These are phyloP conservation scores for Neofusicoccum sp. DNA, from an alignment of 2,329 filamentous ascomycete genomes.

Conservation along the genomic window DNA sequence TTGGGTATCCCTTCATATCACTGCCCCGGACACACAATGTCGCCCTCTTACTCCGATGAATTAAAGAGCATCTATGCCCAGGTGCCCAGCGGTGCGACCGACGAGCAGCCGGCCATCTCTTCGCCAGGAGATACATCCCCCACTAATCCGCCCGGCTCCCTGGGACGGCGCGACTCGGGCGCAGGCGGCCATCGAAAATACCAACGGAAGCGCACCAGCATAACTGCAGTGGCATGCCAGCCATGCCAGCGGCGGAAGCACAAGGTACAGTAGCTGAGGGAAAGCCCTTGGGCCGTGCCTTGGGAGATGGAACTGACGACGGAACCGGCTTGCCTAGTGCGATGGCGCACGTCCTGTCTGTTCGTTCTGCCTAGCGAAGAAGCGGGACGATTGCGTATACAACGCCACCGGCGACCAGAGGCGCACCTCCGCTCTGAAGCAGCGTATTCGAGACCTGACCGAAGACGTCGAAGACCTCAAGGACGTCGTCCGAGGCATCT, in stretches of 20 bases:
- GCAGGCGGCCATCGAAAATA: not conserved
- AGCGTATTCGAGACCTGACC: slow-evolving; percentile 16
- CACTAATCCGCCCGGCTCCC: not conserved
- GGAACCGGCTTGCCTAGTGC: not conserved
- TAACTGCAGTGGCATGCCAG: slow-evolving; percentile 19
- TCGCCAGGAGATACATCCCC: not conserved
- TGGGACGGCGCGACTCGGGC: not conserved
- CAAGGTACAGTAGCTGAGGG: slow-evolving; percentile 28
- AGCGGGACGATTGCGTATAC: slow-evolving; percentile 21
- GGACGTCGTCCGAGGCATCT: slow-evolving; percentile 9
- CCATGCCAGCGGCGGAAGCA: slow-evolving; percentile 20
- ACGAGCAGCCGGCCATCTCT: not conserved
- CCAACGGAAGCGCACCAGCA: slow-evolving; percentile 5
- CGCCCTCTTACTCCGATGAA: no score
- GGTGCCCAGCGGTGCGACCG: not conserved
- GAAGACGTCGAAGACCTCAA: slow-evolving; percentile 2
- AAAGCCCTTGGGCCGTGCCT: not conserved
- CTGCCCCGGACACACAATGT: no score
- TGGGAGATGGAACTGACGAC: not conserved
- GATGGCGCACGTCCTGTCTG: slow-evolving; percentile 22
- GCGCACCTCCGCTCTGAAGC: slow-evolving; percentile 21
- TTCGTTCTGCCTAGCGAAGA: slow-evolving; percentile 18
- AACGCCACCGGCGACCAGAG: slow-evolving; percentile 21
- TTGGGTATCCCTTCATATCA: not conserved
- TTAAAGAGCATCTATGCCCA: not conserved